Evolutionary conservation across 73 alveolate species (phyloP).

Genomic region (Symbiodinium pilosum): DNA sequence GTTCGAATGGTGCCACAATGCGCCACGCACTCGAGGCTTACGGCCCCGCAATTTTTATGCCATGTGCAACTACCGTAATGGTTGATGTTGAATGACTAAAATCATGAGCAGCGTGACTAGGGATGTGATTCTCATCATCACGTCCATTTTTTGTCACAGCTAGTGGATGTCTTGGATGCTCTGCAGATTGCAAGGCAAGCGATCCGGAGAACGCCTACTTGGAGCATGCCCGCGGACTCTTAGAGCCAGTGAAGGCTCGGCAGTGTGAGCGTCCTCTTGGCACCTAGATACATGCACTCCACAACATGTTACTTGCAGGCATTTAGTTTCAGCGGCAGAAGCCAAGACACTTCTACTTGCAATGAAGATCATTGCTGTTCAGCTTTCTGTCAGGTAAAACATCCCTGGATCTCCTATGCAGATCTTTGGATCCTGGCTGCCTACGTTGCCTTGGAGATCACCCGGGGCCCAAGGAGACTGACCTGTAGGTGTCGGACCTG

Average conservation of each 20-base stretch:
- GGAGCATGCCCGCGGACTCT: slow-evolving; percentile 70
- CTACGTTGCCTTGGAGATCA: slow-evolving; percentile 95
- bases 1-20: slow-evolving; percentile 95
- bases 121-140: not conserved
- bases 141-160: not conserved
- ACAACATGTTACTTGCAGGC: no score
- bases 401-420: slow-evolving; percentile 93
- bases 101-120: no score
- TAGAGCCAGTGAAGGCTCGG: slow-evolving; percentile 81
- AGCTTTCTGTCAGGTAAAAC: slow-evolving; percentile 15
- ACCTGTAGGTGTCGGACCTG: no score
- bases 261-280: no score
- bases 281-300: no score
- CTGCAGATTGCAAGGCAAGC: slow-evolving; percentile 34
- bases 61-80: not conserved
- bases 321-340: no score
- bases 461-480: slow-evolving; percentile 76
- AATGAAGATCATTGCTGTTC: not conserved
- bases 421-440: slow-evolving; percentile 95
- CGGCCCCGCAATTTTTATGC: no score
- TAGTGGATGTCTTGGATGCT: not conserved
- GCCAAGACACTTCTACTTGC: no score
- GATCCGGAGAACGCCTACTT: slow-evolving; percentile 94
- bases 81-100: not conserved
- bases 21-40: slow-evolving; percentile 54